A percentile compares a stretch with the other conserved stretches of the same genome.
Conservation (phyloP, 1,284 basidiomycete genomes). For the Tilletiaria anomala region DNA sequence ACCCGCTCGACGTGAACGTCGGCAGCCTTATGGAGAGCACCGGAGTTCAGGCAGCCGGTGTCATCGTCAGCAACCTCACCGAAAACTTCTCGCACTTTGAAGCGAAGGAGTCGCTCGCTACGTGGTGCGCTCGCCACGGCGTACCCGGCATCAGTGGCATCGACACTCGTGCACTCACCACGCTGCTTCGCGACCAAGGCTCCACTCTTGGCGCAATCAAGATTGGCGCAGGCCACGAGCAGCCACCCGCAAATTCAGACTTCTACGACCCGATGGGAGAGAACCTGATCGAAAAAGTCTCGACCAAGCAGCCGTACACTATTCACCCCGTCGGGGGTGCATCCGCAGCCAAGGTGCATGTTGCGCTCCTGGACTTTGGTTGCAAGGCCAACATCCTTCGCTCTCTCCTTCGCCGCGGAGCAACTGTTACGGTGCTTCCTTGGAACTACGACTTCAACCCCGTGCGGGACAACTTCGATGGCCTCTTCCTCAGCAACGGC, state of each 20-base stretch:
- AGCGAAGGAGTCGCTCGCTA: slow-evolving; percentile 78
- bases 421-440: slow-evolving; percentile 82
- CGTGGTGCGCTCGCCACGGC: slow-evolving; percentile 81
- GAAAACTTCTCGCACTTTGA: slow-evolving; percentile 88
- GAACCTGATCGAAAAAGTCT: slow-evolving; percentile 85
- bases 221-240: slow-evolving; percentile 58
- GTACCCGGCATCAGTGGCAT: slow-evolving; percentile 91
- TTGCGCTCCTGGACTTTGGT: slow-evolving; percentile 93
- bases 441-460: slow-evolving; percentile 93
- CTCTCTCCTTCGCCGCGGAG: slow-evolving; percentile 74
- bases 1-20: slow-evolving; percentile 47
- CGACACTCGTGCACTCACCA: slow-evolving; percentile 91
- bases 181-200: slow-evolving; percentile 83
- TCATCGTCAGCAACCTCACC: slow-evolving; percentile 87
- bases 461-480: slow-evolving; percentile 77
- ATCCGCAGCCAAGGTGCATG: slow-evolving; percentile 48
- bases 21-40: slow-evolving; percentile 59
- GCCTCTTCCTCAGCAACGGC: slow-evolving; percentile 90
- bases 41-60: slow-evolving; percentile 75
- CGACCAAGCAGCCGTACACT: slow-evolving; percentile 68
- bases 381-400: slow-evolving; percentile 94
- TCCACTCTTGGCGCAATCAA: slow-evolving; percentile 87
- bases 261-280: slow-evolving; percentile 85
- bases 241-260: slow-evolving; percentile 43
- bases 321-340: slow-evolving; percentile 69